Evolutionary conservation across 306 rosid species (phyloP).

Genomic region (Inga laurina): DNA sequence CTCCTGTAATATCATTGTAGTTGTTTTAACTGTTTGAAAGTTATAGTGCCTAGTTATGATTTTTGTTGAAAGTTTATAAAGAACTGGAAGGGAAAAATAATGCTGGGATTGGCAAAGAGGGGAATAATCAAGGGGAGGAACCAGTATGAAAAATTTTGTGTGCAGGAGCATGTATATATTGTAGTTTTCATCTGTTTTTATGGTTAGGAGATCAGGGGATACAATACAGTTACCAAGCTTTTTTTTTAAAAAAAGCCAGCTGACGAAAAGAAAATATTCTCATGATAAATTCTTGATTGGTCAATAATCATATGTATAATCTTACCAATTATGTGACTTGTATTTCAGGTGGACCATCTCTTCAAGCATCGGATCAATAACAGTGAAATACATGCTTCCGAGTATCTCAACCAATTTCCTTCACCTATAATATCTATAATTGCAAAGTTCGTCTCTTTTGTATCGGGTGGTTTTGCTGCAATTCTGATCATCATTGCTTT

Average conservation of each 20-base stretch:
- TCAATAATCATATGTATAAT: neutral
- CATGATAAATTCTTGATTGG: neutral
- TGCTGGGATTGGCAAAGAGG: no score
- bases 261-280: neutral
- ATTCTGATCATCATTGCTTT: conserved; percentile 85
- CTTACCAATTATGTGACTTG: neutral
- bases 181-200: neutral
- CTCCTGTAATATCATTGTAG: no score
- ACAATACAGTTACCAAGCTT: neutral
- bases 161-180: neutral
- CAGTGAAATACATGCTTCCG: conserved; percentile 82
- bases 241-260: neutral
- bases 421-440: conserved; percentile 80
- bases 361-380: conserved; percentile 88
- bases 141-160: no score
- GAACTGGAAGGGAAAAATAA: no score
- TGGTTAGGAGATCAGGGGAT: neutral
- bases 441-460: conserved; percentile 88
- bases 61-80: no score
- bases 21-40: no score
- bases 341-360: conserved; percentile 81
- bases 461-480: conserved; percentile 96
- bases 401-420: conserved; percentile 89
- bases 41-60: no score
- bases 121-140: no score